Evolutionary conservation across 169 alveolate genomes (phyloP).

Genomic region (Plasmodium vinckei): DNA sequence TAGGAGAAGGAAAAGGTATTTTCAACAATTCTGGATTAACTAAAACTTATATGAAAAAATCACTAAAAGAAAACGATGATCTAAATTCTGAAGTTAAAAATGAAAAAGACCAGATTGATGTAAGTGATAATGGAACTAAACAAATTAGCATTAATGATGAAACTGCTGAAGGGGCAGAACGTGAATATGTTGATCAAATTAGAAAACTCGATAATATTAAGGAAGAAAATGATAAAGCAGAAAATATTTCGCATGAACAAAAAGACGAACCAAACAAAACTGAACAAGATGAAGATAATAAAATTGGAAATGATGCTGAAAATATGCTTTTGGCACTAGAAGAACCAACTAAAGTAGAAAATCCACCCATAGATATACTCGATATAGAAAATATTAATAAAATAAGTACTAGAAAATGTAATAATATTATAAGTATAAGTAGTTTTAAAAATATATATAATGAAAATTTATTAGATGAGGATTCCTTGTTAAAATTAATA

Average conservation of each 20-base stretch:
- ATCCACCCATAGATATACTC: constrained; percentile 31
- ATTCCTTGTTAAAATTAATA: constrained; percentile 41
- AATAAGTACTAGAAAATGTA: constrained; percentile 60
- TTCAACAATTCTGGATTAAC: neutral
- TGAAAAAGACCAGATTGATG: neutral
- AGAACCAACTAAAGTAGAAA: constrained; percentile 24
- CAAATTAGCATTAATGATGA: neutral
- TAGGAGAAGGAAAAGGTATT: constrained; percentile 16
- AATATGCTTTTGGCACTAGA: constrained; percentile 36
- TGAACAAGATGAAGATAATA: neutral
- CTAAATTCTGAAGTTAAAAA: neutral
- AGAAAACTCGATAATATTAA: neutral
- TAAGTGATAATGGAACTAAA: neutral
- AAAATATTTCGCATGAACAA: neutral
- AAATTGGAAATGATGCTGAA: constrained; percentile 8
- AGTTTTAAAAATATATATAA: constrained; percentile 73
- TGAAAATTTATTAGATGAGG: constrained; percentile 70
- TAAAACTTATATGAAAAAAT: neutral
- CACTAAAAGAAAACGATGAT: neutral
- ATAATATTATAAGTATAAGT: constrained; percentile 71
- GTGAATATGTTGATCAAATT: neutral
- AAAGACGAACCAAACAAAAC: neutral
- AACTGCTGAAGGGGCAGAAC: neutral
- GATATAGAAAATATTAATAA: constrained; percentile 58
- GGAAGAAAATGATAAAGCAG: neutral